Base-by-base conservation (phyloP, 2,329 filamentous ascomycete genomes). In the Chrysosporium queenslandicum region DNA sequence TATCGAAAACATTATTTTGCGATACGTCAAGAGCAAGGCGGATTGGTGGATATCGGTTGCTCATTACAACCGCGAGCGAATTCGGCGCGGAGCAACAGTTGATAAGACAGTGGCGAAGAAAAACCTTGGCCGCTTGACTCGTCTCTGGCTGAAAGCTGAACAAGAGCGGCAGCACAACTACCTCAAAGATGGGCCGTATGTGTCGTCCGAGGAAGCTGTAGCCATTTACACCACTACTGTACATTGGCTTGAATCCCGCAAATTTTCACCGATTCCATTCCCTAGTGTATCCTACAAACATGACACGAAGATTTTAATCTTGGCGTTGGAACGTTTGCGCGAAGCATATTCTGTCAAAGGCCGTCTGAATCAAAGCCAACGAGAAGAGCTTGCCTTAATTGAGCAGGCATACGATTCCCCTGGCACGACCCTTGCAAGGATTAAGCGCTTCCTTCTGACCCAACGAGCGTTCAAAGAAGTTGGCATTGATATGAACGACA, bases 41-140 rank as follows among this genome's bases (percentile, higher is more conserved):
- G 92, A 98, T 68, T 98, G 92, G 94, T 98, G 92, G 92, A 91
- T 98, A 56, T 97, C 90, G 20, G 94, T 98, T 29, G 92, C 92
- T 9, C 92, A 98, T 67, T 98, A 98, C 75, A 98, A 98, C 67
- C 86, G 92, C 63, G 92, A 98, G 74, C 86, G 92, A 68, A 98
- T 98, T 64, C 82, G 92, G 61, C 81, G 92, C 68, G 94, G 92
- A 65, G 94, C 92, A 2, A 98, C 92, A 1, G 92, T 98, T 11
- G 92, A 98, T 68, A 98, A 98, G 76, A 98, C 92, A 2, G 94
- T 98, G 23, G 92, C 92, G 3, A 98, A 98, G 80, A 98, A 98
- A 79, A 98, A 98, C 60, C 77, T 98, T 56, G 92, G 92, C 55
- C 87, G 92, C 61, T 75, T 98, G 59, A 98, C 92, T 14, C 83